Evolutionary conservation across 2,329 filamentous ascomycete species (phyloP), one percentile per base, ranked within the genome.

Genomic region (Colletotrichum sp.): DNA sequence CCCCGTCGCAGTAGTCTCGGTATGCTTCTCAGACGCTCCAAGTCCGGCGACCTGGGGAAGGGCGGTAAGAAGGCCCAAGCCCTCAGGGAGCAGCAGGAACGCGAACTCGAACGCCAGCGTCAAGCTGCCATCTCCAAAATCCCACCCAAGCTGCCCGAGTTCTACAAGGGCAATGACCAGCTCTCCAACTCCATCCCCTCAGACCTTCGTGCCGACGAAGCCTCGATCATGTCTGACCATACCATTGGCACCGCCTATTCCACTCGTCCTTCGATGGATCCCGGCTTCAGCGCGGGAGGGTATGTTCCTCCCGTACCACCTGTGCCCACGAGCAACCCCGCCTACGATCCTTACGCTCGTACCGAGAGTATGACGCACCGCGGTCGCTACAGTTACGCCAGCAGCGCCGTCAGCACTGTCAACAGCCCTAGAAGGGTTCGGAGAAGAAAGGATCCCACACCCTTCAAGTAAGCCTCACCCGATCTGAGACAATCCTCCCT

Each of bases 301-400:
- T 84, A 83, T 36, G 81, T 88, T 63, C 73, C 73, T 60, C 89
- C 92, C 59, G 84, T 90, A 60, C 91, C 91, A 69, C 92, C 92
- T 2, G 87, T 93, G 68, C 91, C 92, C 63, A 18, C 57, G 32
- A 90, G 87, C 83, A 90, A 90, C 74, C 90, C 90, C 64, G 90
- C 88, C 80, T 89, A 91, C 78, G 95, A 98, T 81, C 94, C 95
- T 16, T 97, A 97, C 82, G 92, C 94, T 61, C 92, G 95, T 78
- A 93, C 94, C 43, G 95, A 98, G 88, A 98, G 96, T 89, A 98
- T 99, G 95, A 96, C 96, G 80, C 94, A 99, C 85, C 95, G 97
- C 80, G 96, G 96, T 76, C 94, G 97, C 79, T 98, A 98, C 87
- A 98, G 96, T 87, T 99, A 98, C 86, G 96, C 96, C 73, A 98